Base-by-base conservation (phyloP, 1,139 yeast genomes). In the Candida albicans region DNA sequence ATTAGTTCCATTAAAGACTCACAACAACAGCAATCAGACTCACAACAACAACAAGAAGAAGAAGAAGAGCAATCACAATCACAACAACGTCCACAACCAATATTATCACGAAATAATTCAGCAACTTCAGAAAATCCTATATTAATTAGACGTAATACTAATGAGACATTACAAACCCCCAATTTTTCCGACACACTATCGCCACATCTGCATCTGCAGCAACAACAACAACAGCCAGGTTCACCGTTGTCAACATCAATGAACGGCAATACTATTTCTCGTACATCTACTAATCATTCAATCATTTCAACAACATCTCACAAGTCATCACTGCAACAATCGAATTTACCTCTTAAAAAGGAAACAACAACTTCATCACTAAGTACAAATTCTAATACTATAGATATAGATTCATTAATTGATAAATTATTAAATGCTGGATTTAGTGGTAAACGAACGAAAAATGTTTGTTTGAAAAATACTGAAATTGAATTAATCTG, bases 401-500 rank as follows among this genome's bases (percentile, higher is more conserved):
- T 87, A 37, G 89, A 90, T 60, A 78, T 93, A 44, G 99, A 93
- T 65, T 95, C 88, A 57, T 74, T 89, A 42, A 93, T 93, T 47
- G 96, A 90, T 66, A 72, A 95, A 55, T 71, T 93, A 50, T 73
- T 93, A 50, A 99, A 93, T 65, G 96, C 96, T 0, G 99, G 99
- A 6, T 93, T 93, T 64, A 79, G 91, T 24, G 98, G 97, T 11
- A 91, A 93, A 62, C 77, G 96, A 55, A 88, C 96, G 8, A 88
- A 91, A 59, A 82, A 82, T 46, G 88, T 93, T 37, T 90, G 97
- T 63, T 69, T 93, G 46, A 93, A 93, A 58, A 88, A 85, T 62
- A 74, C 84, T 10, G 99, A 93, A 61, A 91, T 93, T 52, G 87
- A 89, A 39, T 74, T 82, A 52, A 84, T 93, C 40, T 93, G 99